A percentile compares a stretch with the other conserved stretches of the same genome.
Evolutionary conservation across 1,284 basidiomycete genomes (phyloP).

Genomic region (Mrakiaceae sp.): DNA sequence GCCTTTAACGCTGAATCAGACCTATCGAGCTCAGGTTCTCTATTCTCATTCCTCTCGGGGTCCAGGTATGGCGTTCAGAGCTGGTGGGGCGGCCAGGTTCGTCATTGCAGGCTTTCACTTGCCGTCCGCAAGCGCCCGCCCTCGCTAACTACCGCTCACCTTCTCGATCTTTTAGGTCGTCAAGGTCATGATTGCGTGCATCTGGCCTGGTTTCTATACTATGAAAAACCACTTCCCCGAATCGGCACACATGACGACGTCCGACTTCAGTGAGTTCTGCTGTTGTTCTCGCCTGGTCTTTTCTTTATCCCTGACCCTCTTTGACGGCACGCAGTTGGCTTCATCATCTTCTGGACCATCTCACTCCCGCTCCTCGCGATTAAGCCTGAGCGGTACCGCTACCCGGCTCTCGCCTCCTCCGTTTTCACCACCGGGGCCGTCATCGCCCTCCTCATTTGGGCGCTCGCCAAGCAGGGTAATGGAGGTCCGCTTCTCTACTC

Average conservation of each 20-base stretch:
- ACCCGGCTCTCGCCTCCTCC: conserved; percentile 31
- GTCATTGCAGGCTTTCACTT: not conserved
- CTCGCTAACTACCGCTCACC: too few relatives aligned
- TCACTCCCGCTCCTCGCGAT: conserved; percentile 30
- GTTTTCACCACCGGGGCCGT: conserved; percentile 27
- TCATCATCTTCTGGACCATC: conserved; percentile 33
- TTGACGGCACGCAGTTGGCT: conserved; percentile 20
- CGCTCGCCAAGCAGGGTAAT: conserved; percentile 29
- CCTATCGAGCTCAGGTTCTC: not conserved
- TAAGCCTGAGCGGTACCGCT: conserved; percentile 29
- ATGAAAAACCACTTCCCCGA: conserved; percentile 26
- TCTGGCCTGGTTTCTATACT: conserved; percentile 21
- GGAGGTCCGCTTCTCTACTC: conserved; percentile 31
- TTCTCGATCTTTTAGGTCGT: not conserved
- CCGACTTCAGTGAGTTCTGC: conserved; percentile 22
- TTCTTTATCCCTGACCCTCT: conserved; percentile 30
- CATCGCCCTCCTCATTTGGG: conserved; percentile 32
- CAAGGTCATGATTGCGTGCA: conserved; percentile 26
- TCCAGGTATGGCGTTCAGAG: conserved; percentile 13
- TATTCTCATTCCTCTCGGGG: not conserved
- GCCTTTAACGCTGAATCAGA: not conserved
- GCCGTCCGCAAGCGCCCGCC: too few relatives aligned
- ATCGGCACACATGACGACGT: conserved; percentile 17
- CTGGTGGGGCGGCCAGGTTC: conserved; percentile 14
- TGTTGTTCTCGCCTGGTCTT: conserved; percentile 13